Evolutionary conservation across 2,329 filamentous ascomycete genomes (phyloP).

Genomic region (Trichoderma breve): DNA sequence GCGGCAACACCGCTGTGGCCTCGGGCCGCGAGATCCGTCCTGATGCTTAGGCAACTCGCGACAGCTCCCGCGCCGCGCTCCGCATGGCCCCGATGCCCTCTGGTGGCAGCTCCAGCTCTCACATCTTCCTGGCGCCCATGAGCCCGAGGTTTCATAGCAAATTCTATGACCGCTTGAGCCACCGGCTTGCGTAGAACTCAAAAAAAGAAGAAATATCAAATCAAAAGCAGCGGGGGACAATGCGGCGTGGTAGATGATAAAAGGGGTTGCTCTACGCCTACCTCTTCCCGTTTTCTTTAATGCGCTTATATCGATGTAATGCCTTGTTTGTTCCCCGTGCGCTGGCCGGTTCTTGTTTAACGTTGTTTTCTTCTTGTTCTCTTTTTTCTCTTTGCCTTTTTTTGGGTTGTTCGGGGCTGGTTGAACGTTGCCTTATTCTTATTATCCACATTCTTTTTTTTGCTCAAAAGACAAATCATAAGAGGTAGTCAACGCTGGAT

Average conservation of each 20-base stretch:
- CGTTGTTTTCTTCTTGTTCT: not conserved
- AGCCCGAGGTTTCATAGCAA: constrained; percentile 9
- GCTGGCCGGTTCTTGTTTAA: not conserved
- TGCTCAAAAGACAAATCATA: not conserved
- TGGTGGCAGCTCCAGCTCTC: not conserved
- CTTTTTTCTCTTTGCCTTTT: not conserved
- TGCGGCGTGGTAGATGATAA: not conserved
- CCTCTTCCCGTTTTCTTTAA: not conserved
- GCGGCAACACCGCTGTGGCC: constrained; percentile 45
- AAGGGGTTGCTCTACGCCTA: not conserved
- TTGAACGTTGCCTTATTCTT: not conserved
- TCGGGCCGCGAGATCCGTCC: constrained; percentile 57
- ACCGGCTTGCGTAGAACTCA: not conserved
- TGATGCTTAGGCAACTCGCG: constrained; percentile 40
- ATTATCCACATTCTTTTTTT: not conserved
- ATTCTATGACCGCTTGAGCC: constrained; percentile 6
- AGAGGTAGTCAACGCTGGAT: not conserved
- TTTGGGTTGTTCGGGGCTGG: not conserved
- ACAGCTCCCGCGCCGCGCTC: constrained; percentile 28
- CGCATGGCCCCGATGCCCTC: constrained; percentile 13
- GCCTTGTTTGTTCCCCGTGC: not conserved
- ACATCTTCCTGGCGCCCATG: not conserved
- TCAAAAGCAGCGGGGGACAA: not conserved
- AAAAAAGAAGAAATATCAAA: not conserved
- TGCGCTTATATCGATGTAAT: constrained; percentile 3